phyloP scores from a whole-genome alignment of 164 flowering plant species.

The Vitis riparia region DNA sequence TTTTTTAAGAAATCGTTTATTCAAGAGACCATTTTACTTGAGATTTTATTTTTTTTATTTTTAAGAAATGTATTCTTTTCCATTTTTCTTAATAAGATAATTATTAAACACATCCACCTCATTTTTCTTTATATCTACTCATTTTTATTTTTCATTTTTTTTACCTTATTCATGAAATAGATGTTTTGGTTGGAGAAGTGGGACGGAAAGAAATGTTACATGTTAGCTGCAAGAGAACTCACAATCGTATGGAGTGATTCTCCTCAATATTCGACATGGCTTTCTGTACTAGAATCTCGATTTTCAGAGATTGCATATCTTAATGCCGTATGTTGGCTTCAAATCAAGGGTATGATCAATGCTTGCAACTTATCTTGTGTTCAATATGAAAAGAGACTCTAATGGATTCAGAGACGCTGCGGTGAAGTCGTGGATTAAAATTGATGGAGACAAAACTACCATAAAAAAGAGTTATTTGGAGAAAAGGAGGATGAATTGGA shows the following conservation, averaged over 20 bases:
- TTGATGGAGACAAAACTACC: too few species aligned
- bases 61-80: too few species aligned
- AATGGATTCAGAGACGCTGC: slow-evolving; percentile 13
- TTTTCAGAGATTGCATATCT: slow-evolving; percentile 45
- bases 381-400: slow-evolving; percentile 10
- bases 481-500: too few species aligned
- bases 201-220: slow-evolving; percentile 43
- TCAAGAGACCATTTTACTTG: too few species aligned
- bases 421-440: too few species aligned
- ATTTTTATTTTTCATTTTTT: too few species aligned
- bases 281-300: slow-evolving; percentile 15
- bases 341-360: slow-evolving; percentile 29
- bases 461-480: too few species aligned
- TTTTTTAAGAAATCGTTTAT: too few species aligned
- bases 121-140: too few species aligned
- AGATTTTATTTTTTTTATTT: too few species aligned
- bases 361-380: slow-evolving; percentile 32
- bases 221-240: slow-evolving; percentile 41
- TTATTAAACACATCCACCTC: too few species aligned
- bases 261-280: slow-evolving; percentile 42
- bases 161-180: slow-evolving; percentile 14
- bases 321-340: slow-evolving; percentile 34
- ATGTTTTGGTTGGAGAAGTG: slow-evolving; percentile 36
- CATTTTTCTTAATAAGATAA: too few species aligned
- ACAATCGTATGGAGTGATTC: slow-evolving; percentile 37